Conservation (phyloP, 2,329 filamentous ascomycete genomes). For the Colletotrichum cordylinicola region DNA sequence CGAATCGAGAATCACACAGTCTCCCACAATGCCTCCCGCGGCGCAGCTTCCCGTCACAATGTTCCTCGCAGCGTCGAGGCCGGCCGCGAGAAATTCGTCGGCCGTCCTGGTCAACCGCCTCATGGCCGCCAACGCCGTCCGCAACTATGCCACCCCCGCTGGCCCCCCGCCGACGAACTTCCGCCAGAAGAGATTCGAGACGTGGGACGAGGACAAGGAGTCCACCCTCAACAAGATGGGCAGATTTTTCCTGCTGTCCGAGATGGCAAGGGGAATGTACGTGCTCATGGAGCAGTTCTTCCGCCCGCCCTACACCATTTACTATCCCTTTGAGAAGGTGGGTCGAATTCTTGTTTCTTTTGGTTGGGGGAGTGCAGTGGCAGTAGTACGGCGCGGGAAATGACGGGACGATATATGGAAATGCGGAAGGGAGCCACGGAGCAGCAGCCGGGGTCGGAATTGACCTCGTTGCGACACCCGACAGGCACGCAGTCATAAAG, state of each 20-base stretch:
- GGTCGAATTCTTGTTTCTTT: slow-evolving; percentile 15
- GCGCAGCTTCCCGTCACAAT: slow-evolving; percentile 22
- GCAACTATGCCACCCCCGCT: slow-evolving; percentile 69
- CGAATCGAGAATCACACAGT: slow-evolving; percentile 7
- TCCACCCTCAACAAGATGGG: slow-evolving; percentile 81
- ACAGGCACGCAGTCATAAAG: not conserved
- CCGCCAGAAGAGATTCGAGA: slow-evolving; percentile 73
- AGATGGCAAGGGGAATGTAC: slow-evolving; percentile 98
- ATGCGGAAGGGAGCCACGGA: not conserved
- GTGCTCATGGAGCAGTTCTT: slow-evolving; percentile 98
- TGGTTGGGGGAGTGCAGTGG: not conserved
- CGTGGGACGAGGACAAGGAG: slow-evolving; percentile 84
- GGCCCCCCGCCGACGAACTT: slow-evolving; percentile 84
- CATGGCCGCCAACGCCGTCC: slow-evolving; percentile 20
- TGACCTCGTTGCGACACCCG: not conserved
- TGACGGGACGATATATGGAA: not conserved
- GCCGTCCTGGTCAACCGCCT: slow-evolving; percentile 12
- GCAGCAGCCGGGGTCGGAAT: not conserved
- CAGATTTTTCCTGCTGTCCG: slow-evolving; percentile 93
- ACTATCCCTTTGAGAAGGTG: slow-evolving; percentile 97
- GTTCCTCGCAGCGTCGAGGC: slow-evolving; percentile 20
- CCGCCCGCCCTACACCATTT: slow-evolving; percentile 97
- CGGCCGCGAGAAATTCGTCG: slow-evolving; percentile 11
- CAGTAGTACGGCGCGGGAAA: not conserved
- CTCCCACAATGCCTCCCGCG: slow-evolving; percentile 19